Percentiles rank a stretch among this genome's conserved stretches.
These are phyloP conservation scores for Prototheca stagnorum DNA, from an alignment of 163 green algal genomes.

Conservation along the genomic window DNA sequence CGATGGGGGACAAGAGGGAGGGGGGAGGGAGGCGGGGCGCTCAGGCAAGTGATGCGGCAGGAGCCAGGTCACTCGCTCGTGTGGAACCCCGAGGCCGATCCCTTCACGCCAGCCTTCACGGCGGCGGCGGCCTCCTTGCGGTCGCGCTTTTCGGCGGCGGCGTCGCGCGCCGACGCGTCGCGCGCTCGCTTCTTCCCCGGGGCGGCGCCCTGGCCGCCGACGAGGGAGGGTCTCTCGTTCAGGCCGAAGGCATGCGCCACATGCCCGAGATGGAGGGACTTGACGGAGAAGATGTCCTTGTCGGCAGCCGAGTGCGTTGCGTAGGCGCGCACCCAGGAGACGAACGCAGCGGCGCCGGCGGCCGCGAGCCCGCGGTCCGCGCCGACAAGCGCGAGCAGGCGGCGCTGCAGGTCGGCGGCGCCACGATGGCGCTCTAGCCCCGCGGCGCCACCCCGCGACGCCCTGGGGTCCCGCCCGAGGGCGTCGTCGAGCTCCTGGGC, in stretches of 20 bases:
- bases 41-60: background rate
- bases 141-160: too few species aligned
- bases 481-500: constrained; percentile 13
- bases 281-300: constrained; percentile 76
- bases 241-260: constrained; percentile 72
- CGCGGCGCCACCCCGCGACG: background rate
- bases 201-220: background rate
- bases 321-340: constrained; percentile 71
- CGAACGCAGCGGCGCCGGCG: constrained; percentile 55
- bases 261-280: constrained; percentile 79
- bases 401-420: constrained; percentile 15
- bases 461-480: constrained; percentile 5
- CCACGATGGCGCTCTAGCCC: constrained; percentile 24
- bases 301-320: constrained; percentile 52
- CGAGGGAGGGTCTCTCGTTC: too few species aligned
- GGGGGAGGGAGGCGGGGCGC: too few species aligned
- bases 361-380: constrained; percentile 15
- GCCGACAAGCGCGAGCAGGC: constrained; percentile 22
- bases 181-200: background rate
- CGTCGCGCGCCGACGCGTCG: background rate
- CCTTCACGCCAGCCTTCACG: too few species aligned
- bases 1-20: too few species aligned
- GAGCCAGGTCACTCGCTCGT: too few species aligned
- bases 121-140: too few species aligned
- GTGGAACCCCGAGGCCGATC: too few species aligned